Base-by-base conservation (phyloP, 2,329 filamentous ascomycete species). In the Xylogone sp. region DNA sequence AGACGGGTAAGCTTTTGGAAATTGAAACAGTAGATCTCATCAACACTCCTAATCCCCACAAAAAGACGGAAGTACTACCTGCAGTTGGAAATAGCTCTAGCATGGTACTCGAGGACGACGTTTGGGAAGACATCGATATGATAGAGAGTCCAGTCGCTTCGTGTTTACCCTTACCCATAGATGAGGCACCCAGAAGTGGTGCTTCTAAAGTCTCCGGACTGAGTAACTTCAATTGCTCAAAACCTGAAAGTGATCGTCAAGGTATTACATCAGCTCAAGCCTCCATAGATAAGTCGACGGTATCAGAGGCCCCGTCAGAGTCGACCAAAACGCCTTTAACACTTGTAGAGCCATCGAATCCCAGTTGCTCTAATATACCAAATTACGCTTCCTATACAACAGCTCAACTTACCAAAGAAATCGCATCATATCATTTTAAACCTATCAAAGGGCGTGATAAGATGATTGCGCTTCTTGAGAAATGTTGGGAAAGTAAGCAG, bases 341-440 rank as follows among this genome's bases (percentile, higher is more conserved):
- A 34, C 10, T 19, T 21, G 16, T 31, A 12, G 44, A 21, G 31
- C 43, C 42, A 21, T 12, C 13, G 21, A 39, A 18, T 39, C 10
- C 34, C n/a, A 16, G 8, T 5, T 5, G 42, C 19, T 20, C n/a
- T 22, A 46, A 46, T 49, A 61, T 53, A 53, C 86, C 87, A 2
- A 77, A 80, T 10, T 91, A 79, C 54, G 75, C 79, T 42, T 68
- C 78, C 0, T 84, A 81, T 53, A 84, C 84, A 2, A 84, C 86
- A 54, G 69, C 75, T 8, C 80, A 87, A 52, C 70, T 92, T 16
- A 71, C 81, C 2, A 80, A 76, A 51, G 77, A 86, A 60, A 71
- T 92, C 43, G 71, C 77, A 4, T 73, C 75, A 0, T 90, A 83
- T 61, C 86, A 86, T 0, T 91, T 92, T 68, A 92, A 91, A 63